A percentile compares a stretch with the other conserved stretches of the same genome.
phyloP scores from a whole-genome alignment of 2,329 filamentous ascomycete genomes.

The Furcasterigmium furcatum region DNA sequence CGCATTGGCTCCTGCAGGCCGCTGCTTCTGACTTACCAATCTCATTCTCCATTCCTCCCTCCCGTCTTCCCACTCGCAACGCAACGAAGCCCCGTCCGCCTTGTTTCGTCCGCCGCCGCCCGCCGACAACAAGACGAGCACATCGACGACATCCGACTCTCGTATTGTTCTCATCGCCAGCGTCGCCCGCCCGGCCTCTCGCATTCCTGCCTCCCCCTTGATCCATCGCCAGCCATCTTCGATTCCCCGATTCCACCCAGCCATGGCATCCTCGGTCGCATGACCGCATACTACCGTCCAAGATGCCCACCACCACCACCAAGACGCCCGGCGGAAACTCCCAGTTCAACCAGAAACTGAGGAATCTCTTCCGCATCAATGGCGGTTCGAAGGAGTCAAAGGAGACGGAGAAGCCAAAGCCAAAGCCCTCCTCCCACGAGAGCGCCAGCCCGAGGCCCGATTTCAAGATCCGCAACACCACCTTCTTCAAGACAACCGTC shows the following conservation, averaged over 20 bases:
- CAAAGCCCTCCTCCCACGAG: constrained; percentile 16
- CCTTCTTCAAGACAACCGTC: constrained; percentile 83
- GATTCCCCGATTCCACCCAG: constrained; percentile 10
- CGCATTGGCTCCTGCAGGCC: not conserved
- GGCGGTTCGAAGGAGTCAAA: constrained; percentile 29
- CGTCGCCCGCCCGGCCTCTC: too few species aligned
- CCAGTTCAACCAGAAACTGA: constrained; percentile 66
- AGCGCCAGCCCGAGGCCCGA: constrained; percentile 29
- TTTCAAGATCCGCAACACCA: constrained; percentile 72
- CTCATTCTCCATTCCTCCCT: constrained; percentile 2
- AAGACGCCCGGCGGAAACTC: constrained; percentile 47
- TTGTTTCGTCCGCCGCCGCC: too few species aligned
- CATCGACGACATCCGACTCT: too few species aligned
- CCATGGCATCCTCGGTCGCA: constrained; percentile 31
- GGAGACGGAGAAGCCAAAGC: constrained; percentile 21
- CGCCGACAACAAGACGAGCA: too few species aligned
- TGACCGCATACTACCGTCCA: constrained; percentile 15
- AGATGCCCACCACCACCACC: constrained; percentile 53
- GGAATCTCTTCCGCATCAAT: constrained; percentile 70
- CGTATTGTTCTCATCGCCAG: too few species aligned
- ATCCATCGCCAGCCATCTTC: constrained; percentile 3
- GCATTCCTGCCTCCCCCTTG: constrained; percentile 4
- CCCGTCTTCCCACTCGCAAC: constrained; percentile 1
- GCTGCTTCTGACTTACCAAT: not conserved
- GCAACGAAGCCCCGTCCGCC: too few species aligned